Percentiles rank a stretch among this genome's conserved stretches.
Conservation (phyloP, 257 asterid species). For the Misopates orontium region DNA sequence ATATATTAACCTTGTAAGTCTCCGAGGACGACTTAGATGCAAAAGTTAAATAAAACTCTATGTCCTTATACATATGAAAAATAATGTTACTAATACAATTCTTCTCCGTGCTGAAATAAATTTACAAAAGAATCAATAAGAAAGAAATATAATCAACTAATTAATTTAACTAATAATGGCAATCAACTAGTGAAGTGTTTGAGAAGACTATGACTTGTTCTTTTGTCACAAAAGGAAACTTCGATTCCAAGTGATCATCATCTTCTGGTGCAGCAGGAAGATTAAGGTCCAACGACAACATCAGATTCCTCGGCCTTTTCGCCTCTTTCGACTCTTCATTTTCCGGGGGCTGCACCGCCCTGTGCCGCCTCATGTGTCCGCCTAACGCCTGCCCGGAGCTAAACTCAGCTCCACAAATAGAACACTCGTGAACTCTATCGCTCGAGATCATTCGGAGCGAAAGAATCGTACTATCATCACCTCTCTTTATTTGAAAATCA, state of each 20-base stretch:
- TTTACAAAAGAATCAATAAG: too few relatives aligned
- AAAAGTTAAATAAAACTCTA: too few relatives aligned
- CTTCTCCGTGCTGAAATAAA: too few relatives aligned
- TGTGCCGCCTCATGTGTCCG: constrained; percentile 94
- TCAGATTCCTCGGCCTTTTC: constrained; percentile 37
- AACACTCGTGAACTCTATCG: constrained; percentile 67
- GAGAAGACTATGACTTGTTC: too few relatives aligned
- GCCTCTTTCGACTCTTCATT: constrained; percentile 32
- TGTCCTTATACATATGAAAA: too few relatives aligned
- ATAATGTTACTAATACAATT: too few relatives aligned
- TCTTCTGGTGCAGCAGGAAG: constrained; percentile 75
- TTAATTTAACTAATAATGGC: too few relatives aligned
- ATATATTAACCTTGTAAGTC: too few relatives aligned
- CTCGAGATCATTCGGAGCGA: constrained; percentile 40
- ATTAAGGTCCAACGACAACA: constrained; percentile 68
- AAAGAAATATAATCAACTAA: too few relatives aligned
- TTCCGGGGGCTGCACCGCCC: constrained; percentile 46
- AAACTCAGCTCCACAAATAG: constrained; percentile 77
- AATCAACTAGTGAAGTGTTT: too few relatives aligned
- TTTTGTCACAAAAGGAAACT: too few relatives aligned
- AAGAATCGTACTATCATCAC: constrained; percentile 33
- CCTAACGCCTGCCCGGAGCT: constrained; percentile 87
- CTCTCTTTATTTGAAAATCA: neutral
- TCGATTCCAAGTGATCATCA: neutral
- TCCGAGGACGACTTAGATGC: too few relatives aligned